Conservation (phyloP, 2,329 filamentous ascomycete genomes). For the Claviceps spartinae region DNA sequence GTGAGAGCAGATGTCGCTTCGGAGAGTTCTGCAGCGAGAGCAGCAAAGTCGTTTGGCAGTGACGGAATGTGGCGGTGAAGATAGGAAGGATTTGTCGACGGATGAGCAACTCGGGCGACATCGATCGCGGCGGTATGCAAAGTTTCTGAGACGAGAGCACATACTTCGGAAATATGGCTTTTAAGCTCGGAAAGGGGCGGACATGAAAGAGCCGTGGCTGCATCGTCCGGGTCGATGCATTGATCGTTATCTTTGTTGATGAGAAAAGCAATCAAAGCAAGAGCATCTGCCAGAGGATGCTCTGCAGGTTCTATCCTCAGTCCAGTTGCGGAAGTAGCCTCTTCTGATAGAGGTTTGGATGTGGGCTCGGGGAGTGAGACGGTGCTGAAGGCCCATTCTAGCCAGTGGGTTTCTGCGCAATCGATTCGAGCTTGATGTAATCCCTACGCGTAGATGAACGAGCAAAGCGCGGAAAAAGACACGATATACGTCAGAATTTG, state of each 20-base stretch:
- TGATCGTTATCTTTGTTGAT: slow-evolving; percentile 23
- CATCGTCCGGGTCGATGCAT: slow-evolving; percentile 22
- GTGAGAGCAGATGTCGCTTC: slow-evolving; percentile 21
- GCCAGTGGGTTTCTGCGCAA: slow-evolving; percentile 35
- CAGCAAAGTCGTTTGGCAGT: slow-evolving; percentile 26
- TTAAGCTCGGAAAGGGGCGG: slow-evolving; percentile 36
- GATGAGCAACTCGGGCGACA: slow-evolving; percentile 34
- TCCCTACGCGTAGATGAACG: slow-evolving; percentile 22
- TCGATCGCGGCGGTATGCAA: slow-evolving; percentile 35
- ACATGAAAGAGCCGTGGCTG: slow-evolving; percentile 32
- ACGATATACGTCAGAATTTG: neutral
- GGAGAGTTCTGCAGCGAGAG: slow-evolving; percentile 22
- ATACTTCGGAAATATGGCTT: slow-evolving; percentile 32
- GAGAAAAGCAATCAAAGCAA: slow-evolving; percentile 40
- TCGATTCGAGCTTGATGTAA: slow-evolving; percentile 34
- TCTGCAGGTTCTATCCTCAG: slow-evolving; percentile 18
- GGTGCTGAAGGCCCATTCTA: slow-evolving; percentile 35
- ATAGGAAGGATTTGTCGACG: slow-evolving; percentile 38
- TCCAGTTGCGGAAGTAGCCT: neutral
- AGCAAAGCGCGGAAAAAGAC: neutral
- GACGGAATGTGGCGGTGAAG: slow-evolving; percentile 43
- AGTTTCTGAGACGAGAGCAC: slow-evolving; percentile 32
- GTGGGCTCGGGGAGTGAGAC: slow-evolving; percentile 20
- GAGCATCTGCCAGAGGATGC: slow-evolving; percentile 34
- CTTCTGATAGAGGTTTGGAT: slow-evolving; percentile 6